phyloP scores from a whole-genome alignment of 2,329 filamentous ascomycete genomes.

The Metarhizium sp. region DNA sequence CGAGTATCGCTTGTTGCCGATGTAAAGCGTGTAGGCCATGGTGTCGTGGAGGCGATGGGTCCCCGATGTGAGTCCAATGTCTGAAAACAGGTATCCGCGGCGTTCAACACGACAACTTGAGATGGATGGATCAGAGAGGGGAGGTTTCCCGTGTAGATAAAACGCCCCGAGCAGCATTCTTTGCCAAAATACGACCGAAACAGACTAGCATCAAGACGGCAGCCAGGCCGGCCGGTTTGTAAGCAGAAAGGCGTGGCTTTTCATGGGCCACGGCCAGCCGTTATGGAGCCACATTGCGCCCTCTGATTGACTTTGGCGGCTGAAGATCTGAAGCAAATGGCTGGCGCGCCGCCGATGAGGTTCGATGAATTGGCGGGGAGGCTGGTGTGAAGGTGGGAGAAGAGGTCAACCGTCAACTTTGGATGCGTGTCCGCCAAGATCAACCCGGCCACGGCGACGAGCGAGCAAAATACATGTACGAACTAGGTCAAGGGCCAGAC shows the following conservation, averaged over 20 bases:
- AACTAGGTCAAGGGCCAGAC: too few relatives aligned
- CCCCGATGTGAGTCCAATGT: not conserved
- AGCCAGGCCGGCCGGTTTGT: not conserved
- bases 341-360: too few relatives aligned
- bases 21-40: constrained; percentile 23
- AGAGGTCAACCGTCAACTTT: too few relatives aligned
- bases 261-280: constrained; percentile 8
- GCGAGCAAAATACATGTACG: too few relatives aligned
- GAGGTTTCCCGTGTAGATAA: too few relatives aligned
- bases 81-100: too few relatives aligned
- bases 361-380: too few relatives aligned
- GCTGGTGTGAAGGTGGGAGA: too few relatives aligned
- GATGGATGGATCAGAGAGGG: too few relatives aligned
- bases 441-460: too few relatives aligned
- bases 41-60: not conserved
- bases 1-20: constrained; percentile 35
- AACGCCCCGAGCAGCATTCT: not conserved
- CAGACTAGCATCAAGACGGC: not conserved
- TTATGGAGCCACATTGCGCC: not conserved
- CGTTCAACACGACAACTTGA: too few relatives aligned
- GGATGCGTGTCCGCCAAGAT: too few relatives aligned
- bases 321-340: not conserved
- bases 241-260: not conserved
- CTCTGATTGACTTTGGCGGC: not conserved
- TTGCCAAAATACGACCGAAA: not conserved